Evolutionary conservation across 2,329 filamentous ascomycete genomes (phyloP), one percentile per base, ranked within the genome.

Genomic region (Xylariaceae sp.): DNA sequence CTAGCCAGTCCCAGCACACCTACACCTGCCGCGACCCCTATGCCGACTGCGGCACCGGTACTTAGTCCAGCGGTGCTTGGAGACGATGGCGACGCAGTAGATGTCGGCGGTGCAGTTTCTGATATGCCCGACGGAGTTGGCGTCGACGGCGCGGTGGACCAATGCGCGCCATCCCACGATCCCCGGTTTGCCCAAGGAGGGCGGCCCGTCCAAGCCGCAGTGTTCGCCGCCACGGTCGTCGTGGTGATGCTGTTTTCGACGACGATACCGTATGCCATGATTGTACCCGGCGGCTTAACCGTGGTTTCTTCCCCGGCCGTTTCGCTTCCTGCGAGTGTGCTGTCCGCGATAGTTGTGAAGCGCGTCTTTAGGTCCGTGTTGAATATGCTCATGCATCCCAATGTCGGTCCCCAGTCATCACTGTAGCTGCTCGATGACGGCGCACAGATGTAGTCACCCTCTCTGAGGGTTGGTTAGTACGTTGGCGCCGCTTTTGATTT

Each of bases 231-330:
- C 2, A 41, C 29, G 20, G 44, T 52, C 12, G 50, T 45, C 6
- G 52, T 48, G 16, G 20, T n/a, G 3, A 29, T n/a, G 21, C 45
- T 20, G 37, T 56, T 56, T 44, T 51, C 53, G 4, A 61, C 48
- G n/a, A 52, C 47, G 6, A 63, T 32, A 4, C 56, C 61, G 40
- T 61, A 61, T 18, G 56, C 59, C 61, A 63, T 59, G 42, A 61
- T 54, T 20, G 61, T 63, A 5, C 56, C 51, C 2, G 61, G 54
- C 2, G 61, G 56, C 2, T 7, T 12, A 5, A 60, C 6, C 20
- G 48, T 57, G 19, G 6, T 55, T 7, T 23, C 21, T 2, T 40
- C 10, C 7, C 61, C 59, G 0, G 56, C 56, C 12, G 48, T 53
- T 47, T 63, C 58, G 9, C 12, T 51, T 2, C 61, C 61, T 1